Evolutionary conservation across 139 green algal genomes (phyloP).

Genomic region (Penium margaritaceum): DNA sequence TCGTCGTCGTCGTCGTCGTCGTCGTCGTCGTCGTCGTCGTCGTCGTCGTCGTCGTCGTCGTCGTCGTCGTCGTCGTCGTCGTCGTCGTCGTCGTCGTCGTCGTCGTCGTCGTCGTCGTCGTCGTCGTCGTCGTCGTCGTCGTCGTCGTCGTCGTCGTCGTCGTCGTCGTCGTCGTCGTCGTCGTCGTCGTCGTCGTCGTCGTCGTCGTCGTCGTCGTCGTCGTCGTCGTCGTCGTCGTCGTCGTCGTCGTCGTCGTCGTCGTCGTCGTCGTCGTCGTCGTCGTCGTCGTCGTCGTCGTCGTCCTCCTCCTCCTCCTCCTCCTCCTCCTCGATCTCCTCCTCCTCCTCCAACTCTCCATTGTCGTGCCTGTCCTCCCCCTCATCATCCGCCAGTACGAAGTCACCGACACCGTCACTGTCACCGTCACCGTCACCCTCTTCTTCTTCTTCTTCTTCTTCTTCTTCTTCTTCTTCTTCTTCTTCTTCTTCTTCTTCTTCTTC

Average conservation of each 20-base stretch:
- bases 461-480: too few relatives aligned
- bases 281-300: too few relatives aligned
- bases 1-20: neutral
- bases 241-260: neutral
- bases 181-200: neutral
- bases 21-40: neutral
- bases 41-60: neutral
- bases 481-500: too few relatives aligned
- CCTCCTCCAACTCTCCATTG: too few relatives aligned
- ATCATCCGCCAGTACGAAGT: too few relatives aligned
- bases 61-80: neutral
- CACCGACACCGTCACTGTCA: too few relatives aligned
- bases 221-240: neutral
- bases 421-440: too few relatives aligned
- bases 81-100: neutral
- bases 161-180: neutral
- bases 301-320: too few relatives aligned
- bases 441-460: too few relatives aligned
- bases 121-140: neutral
- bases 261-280: too few relatives aligned
- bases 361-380: too few relatives aligned
- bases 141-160: neutral
- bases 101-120: neutral
- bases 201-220: neutral
- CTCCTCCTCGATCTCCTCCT: too few relatives aligned